These are phyloP conservation scores for Geotrichum citri-aurantii DNA, from an alignment of 1,139 yeast genomes.

Conservation along the genomic window DNA sequence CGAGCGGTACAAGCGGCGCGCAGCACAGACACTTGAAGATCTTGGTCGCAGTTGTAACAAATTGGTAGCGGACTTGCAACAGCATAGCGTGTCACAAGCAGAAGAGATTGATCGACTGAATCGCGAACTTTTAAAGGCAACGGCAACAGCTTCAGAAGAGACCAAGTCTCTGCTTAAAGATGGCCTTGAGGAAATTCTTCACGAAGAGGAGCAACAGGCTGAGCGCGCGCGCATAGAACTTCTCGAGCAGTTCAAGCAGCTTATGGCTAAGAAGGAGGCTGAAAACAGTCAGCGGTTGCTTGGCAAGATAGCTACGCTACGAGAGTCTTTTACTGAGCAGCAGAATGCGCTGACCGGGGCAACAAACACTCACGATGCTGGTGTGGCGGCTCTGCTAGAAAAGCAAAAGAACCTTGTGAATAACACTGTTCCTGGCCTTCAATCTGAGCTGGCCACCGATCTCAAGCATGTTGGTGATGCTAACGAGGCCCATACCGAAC, in stretches of 20 bases:
- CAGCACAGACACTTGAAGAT: neutral
- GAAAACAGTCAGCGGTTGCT: constrained; percentile 1
- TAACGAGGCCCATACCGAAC: neutral
- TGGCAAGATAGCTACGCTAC: constrained; percentile 2
- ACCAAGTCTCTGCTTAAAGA: neutral
- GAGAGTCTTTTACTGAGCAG: neutral
- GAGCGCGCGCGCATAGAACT: constrained; percentile 12
- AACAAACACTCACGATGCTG: neutral
- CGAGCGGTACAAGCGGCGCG: neutral
- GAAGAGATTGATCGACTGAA: constrained; percentile 1
- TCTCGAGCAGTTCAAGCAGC: constrained; percentile 9
- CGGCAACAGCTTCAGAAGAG: neutral
- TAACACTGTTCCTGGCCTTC: neutral
- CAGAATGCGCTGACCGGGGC: constrained; percentile 1
- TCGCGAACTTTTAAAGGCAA: neutral
- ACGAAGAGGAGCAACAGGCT: constrained; percentile 8
- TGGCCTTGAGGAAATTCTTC: neutral
- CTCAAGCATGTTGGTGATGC: neutral
- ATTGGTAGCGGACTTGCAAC: constrained; percentile 7
- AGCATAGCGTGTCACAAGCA: constrained; percentile 16
- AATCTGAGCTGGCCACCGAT: neutral
- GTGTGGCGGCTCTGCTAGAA: neutral
- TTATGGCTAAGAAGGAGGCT: constrained; percentile 10
- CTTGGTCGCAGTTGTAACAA: neutral
- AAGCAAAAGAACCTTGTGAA: neutral